Conservation (phyloP, 805 yeast species). For the Cyberlindnera misumaiensis region DNA sequence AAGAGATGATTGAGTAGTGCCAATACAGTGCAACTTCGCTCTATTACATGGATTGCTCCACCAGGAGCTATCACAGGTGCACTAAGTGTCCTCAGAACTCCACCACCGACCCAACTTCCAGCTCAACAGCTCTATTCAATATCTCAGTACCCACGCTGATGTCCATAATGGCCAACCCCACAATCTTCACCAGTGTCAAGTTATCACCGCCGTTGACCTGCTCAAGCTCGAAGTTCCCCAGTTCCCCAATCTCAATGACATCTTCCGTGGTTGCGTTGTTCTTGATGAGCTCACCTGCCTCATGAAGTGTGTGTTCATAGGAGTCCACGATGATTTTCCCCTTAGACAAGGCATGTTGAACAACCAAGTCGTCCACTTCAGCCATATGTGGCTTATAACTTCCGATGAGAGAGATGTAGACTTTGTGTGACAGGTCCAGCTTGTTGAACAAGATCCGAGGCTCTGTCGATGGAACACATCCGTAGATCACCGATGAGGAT, state of each 20-base stretch:
- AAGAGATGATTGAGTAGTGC: too few species aligned
- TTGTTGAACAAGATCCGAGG: constrained; percentile 35
- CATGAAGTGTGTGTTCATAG: constrained; percentile 44
- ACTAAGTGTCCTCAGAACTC: too few species aligned
- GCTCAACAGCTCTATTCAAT: constrained; percentile 23
- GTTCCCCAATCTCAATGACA: constrained; percentile 41
- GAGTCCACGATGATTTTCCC: constrained; percentile 55
- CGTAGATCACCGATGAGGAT: constrained; percentile 43
- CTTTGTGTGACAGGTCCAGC: constrained; percentile 23
- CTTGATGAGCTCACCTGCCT: constrained; percentile 61
- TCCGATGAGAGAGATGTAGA: constrained; percentile 55
- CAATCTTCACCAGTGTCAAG: constrained; percentile 45
- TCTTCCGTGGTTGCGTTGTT: constrained; percentile 31
- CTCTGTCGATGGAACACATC: constrained; percentile 52
- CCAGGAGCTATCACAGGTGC: too few species aligned
- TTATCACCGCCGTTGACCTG: constrained; percentile 16
- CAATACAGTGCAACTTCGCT: too few species aligned
- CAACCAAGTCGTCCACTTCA: constrained; percentile 45
- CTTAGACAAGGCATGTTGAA: constrained; percentile 28
- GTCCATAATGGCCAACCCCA: constrained; percentile 63
- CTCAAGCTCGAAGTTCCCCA: constrained; percentile 18
- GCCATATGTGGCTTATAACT: constrained; percentile 63
- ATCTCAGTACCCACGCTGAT: constrained; percentile 42
- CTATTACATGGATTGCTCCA: too few species aligned
- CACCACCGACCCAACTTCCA: constrained; percentile 25